A percentile compares a stretch with the other conserved stretches of the same genome.
phyloP scores from a whole-genome alignment of 768 basidiomycete species.

The Suillus placidus region DNA sequence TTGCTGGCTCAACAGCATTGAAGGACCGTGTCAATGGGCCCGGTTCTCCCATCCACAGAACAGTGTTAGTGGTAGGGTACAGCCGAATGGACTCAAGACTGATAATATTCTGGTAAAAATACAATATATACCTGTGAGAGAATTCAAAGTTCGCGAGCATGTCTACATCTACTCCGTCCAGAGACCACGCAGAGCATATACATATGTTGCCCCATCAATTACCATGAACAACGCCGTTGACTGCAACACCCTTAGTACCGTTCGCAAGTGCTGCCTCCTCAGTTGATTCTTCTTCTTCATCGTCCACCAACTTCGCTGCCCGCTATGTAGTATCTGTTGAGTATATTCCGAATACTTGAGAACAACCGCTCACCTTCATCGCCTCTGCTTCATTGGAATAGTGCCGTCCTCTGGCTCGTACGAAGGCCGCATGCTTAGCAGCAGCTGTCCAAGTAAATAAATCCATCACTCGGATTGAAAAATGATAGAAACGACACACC shows the following conservation, averaged over 20 bases:
- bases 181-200: not conserved
- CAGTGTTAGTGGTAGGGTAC: not conserved
- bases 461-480: conserved; percentile 6
- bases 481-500: conserved; percentile 43
- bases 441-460: conserved; percentile 53
- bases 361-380: conserved; percentile 70
- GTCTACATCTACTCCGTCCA: conserved; percentile 1
- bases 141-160: conserved; percentile 6
- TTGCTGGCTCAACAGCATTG: not conserved
- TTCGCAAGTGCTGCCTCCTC: conserved; percentile 21
- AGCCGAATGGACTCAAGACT: not conserved
- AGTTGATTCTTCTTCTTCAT: conserved; percentile 36
- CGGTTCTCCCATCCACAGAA: not conserved
- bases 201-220: conserved; percentile 10
- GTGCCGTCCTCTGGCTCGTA: conserved; percentile 79
- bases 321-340: conserved; percentile 43
- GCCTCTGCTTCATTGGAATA: conserved; percentile 92
- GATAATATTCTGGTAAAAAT: conserved; percentile 7
- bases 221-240: conserved; percentile 28
- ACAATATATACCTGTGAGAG: conserved; percentile 10
- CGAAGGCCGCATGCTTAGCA: conserved; percentile 80
- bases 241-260: conserved; percentile 4
- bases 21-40: not conserved
- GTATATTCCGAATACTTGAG: not conserved
- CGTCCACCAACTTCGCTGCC: conserved; percentile 64